Conservation (phyloP, 306 rosid species). For the Astragalus membranaceus region DNA sequence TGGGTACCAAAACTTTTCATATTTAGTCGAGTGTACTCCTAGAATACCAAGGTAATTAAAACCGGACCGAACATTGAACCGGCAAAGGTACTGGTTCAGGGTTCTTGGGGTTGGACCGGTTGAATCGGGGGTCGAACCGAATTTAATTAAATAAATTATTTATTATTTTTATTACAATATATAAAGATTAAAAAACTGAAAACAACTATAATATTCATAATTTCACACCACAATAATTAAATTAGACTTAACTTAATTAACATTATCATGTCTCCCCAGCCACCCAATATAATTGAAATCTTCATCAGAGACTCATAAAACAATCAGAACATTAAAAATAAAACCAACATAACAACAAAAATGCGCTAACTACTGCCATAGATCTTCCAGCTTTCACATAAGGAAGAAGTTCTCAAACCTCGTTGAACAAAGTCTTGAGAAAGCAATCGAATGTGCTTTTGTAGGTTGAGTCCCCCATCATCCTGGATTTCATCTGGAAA, state of each 20-base stretch:
- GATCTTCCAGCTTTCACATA: not conserved
- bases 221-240: too few relatives aligned
- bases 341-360: not conserved
- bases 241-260: too few relatives aligned
- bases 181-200: too few relatives aligned
- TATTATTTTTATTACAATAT: too few relatives aligned
- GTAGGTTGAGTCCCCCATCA: constrained; percentile 97
- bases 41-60: too few relatives aligned
- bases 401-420: constrained; percentile 51
- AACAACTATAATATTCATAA: too few relatives aligned
- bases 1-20: not conserved
- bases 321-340: not conserved
- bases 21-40: not conserved
- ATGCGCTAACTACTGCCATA: not conserved
- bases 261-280: not conserved
- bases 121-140: too few relatives aligned
- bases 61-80: too few relatives aligned
- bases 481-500: constrained; percentile 89
- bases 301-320: not conserved
- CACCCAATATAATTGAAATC: not conserved
- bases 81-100: too few relatives aligned
- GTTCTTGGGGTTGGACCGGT: too few relatives aligned
- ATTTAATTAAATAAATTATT: too few relatives aligned
- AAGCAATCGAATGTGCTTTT: constrained; percentile 87
- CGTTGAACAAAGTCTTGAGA: constrained; percentile 69